A percentile compares a stretch with the other conserved stretches of the same genome.
These are phyloP conservation scores for Bipolaris gigantea DNA, from an alignment of 2,329 filamentous ascomycete genomes.

Conservation along the genomic window DNA sequence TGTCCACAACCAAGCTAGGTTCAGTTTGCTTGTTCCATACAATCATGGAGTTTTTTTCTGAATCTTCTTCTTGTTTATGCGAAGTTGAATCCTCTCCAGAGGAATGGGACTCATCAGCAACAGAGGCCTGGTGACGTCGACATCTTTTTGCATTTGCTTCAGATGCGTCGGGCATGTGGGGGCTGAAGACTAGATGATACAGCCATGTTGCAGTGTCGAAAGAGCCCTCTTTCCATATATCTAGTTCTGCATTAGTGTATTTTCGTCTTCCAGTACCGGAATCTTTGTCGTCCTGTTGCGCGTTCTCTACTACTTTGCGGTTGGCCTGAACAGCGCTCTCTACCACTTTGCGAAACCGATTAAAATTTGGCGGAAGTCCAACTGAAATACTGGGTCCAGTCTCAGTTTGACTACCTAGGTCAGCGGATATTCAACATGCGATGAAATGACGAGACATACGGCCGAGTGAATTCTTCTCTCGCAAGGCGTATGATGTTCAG, in stretches of 20 bases:
- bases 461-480: conserved; percentile 10
- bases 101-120: neutral
- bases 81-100: neutral
- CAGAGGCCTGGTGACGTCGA: conserved; percentile 1
- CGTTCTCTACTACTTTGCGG: conserved; percentile 20
- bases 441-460: neutral
- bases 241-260: conserved; percentile 7
- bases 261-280: neutral
- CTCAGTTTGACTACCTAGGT: neutral
- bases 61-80: neutral
- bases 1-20: conserved; percentile 16
- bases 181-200: conserved; percentile 21
- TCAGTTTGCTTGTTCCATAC: conserved; percentile 14
- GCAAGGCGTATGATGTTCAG: conserved; percentile 19
- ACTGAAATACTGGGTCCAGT: neutral
- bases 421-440: neutral
- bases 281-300: conserved; percentile 12
- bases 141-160: neutral
- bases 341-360: conserved; percentile 22
- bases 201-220: conserved; percentile 28
- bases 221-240: conserved; percentile 15
- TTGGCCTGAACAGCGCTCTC: conserved; percentile 24
- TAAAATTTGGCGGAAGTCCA: neutral
- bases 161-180: neutral
- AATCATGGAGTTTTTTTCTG: conserved; percentile 1